Percentiles rank a stretch among this genome's conserved stretches.
phyloP scores from a whole-genome alignment of 306 rosid genomes.

The Fragaria ananassa region DNA sequence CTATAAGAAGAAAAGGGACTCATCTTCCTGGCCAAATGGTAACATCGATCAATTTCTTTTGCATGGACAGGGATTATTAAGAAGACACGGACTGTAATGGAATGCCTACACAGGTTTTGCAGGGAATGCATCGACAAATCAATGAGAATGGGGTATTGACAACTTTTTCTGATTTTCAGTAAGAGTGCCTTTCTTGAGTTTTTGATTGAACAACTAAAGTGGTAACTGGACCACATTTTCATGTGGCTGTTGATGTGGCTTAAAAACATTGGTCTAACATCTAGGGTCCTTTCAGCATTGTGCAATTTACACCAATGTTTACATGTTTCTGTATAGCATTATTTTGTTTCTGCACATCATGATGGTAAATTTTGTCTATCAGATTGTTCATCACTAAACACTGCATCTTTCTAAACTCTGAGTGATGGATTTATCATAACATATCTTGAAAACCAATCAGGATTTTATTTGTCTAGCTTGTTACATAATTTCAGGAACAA shows the following conservation, averaged over 20 bases:
- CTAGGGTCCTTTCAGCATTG: background rate
- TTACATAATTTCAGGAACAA: slow-evolving; percentile 58
- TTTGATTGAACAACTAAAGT: background rate
- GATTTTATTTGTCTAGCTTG: background rate
- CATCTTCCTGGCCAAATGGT: background rate
- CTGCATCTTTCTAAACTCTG: background rate
- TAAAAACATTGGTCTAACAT: background rate
- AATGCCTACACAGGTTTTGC: slow-evolving; percentile 95
- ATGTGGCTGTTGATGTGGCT: background rate
- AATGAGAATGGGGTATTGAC: slow-evolving; percentile 81
- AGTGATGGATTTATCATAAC: background rate
- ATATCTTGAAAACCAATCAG: slow-evolving; percentile 2
- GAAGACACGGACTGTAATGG: slow-evolving; percentile 97
- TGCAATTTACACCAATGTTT: background rate
- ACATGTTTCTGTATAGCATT: background rate
- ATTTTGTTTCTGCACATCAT: slow-evolving; percentile 6
- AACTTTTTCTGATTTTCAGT: slow-evolving; percentile 20
- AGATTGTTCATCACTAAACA: background rate
- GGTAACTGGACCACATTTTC: background rate
- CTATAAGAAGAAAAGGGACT: background rate
- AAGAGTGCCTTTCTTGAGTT: slow-evolving; percentile 2
- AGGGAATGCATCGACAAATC: slow-evolving; percentile 98
- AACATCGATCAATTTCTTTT: slow-evolving; percentile 5
- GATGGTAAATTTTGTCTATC: background rate
- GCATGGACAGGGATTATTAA: slow-evolving; percentile 66